Conservation (phyloP, 2,329 filamentous ascomycete species). For the Fusarium multiceps region DNA sequence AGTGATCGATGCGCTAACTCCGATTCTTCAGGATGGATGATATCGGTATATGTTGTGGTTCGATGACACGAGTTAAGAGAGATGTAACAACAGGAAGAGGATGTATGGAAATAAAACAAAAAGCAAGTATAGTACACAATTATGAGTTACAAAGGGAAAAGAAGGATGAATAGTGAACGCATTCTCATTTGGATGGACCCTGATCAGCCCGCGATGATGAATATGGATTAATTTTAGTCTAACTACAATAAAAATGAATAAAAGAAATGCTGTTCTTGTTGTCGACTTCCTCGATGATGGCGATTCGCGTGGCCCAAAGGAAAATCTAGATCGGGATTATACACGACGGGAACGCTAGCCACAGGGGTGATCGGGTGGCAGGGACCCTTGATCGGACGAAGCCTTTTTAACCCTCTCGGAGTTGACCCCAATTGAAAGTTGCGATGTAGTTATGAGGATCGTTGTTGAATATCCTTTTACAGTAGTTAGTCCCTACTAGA, state of each 20-base stretch:
- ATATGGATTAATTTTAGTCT: no score
- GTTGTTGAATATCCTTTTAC: neutral
- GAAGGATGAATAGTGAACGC: no score
- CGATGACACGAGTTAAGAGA: no score
- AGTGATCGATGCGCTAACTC: conserved; percentile 23
- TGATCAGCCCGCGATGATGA: no score
- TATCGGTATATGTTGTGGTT: conserved; percentile 1
- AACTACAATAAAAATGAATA: neutral
- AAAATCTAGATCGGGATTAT: no score
- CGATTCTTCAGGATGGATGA: conserved; percentile 11
- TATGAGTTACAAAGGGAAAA: no score
- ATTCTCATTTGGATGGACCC: no score
- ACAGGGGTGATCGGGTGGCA: neutral
- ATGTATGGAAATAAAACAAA: neutral
- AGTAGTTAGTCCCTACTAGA: neutral
- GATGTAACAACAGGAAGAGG: neutral
- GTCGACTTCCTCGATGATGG: no score
- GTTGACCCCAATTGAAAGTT: neutral
- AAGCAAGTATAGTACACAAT: neutral
- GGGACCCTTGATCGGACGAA: neutral
- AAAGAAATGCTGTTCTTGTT: neutral
- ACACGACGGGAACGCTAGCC: no score
- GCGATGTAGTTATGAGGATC: neutral
- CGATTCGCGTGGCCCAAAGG: no score
- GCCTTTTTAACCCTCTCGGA: neutral